phyloP scores from a whole-genome alignment of 805 yeast genomes.

The Osmozyma mogii region DNA sequence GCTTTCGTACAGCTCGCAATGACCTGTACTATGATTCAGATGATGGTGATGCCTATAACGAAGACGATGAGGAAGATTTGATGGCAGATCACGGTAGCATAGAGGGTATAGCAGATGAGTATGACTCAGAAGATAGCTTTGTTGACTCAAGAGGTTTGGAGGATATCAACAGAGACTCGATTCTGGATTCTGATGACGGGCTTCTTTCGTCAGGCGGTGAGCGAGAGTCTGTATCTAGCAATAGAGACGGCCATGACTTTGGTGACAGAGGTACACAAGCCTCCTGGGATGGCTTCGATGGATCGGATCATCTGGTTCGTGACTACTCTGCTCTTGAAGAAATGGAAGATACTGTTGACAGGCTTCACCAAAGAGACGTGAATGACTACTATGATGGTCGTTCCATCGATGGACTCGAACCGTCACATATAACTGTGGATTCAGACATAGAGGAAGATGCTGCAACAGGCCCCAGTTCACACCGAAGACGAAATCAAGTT shows the following conservation, averaged over 20 bases:
- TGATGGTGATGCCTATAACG: constrained; percentile 29
- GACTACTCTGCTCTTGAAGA: too few relatives aligned
- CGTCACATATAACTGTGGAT: too few relatives aligned
- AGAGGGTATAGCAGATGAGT: constrained; percentile 6
- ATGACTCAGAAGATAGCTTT: constrained; percentile 14
- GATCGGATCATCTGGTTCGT: constrained; percentile 1
- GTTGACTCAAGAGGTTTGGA: constrained; percentile 11
- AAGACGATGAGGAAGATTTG: constrained; percentile 21
- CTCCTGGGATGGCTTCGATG: constrained; percentile 4
- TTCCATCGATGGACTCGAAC: too few relatives aligned
- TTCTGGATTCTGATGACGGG: constrained; percentile 9
- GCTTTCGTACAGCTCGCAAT: constrained; percentile 32
- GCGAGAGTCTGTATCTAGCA: too few relatives aligned
- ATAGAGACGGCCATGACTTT: too few relatives aligned
- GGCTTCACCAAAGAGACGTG: constrained; percentile 7
- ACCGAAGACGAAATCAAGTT: background rate
- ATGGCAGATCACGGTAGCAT: constrained; percentile 10
- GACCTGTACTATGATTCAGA: constrained; percentile 29
- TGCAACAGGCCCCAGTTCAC: constrained; percentile 4
- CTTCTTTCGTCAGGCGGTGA: constrained; percentile 9
- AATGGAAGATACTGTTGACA: constrained; percentile 6
- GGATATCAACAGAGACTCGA: constrained; percentile 16
- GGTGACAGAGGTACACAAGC: too few relatives aligned
- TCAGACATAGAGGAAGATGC: constrained; percentile 1
- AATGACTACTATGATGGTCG: constrained; percentile 2